phyloP scores from a whole-genome alignment of 2,329 filamentous ascomycete genomes.

The Claviceps citrina region DNA sequence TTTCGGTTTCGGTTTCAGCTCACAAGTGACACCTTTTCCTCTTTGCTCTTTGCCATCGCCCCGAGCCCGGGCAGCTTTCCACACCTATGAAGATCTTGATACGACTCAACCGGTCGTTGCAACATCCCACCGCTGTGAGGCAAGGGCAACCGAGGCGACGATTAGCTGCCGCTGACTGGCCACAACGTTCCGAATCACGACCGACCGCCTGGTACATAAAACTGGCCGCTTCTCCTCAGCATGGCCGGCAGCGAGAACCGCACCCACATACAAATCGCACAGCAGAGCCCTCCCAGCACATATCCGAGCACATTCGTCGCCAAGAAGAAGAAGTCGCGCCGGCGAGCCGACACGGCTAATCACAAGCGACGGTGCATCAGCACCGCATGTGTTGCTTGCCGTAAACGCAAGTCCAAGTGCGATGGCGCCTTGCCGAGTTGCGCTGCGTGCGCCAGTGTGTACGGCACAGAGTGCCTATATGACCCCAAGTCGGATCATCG shows the following conservation, averaged over 20 bases:
- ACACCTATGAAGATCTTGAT: too few relatives aligned
- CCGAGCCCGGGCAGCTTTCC: too few relatives aligned
- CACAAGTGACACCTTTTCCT: too few relatives aligned
- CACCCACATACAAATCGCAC: not conserved
- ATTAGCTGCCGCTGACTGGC: not conserved
- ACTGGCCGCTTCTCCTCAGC: not conserved
- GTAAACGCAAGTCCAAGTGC: slow-evolving; percentile 72
- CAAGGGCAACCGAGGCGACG: too few relatives aligned
- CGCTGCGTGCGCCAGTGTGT: slow-evolving; percentile 90
- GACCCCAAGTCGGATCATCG: slow-evolving; percentile 93
- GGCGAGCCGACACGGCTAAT: slow-evolving; percentile 29
- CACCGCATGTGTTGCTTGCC: slow-evolving; percentile 70
- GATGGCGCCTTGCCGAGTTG: slow-evolving; percentile 85
- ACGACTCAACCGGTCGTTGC: too few relatives aligned
- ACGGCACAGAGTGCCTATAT: slow-evolving; percentile 80
- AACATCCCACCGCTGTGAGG: too few relatives aligned
- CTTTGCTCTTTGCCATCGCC: too few relatives aligned
- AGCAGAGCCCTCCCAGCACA: not conserved
- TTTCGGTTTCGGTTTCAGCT: too few relatives aligned
- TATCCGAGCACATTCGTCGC: slow-evolving; percentile 7
- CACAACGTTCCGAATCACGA: not conserved
- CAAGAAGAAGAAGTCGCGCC: slow-evolving; percentile 39
- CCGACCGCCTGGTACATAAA: not conserved
- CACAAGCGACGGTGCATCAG: slow-evolving; percentile 66
- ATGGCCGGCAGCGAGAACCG: slow-evolving; percentile 2